phyloP scores from a whole-genome alignment of 192 early-diverging fungal species.

The Entomortierella beljakovae region DNA sequence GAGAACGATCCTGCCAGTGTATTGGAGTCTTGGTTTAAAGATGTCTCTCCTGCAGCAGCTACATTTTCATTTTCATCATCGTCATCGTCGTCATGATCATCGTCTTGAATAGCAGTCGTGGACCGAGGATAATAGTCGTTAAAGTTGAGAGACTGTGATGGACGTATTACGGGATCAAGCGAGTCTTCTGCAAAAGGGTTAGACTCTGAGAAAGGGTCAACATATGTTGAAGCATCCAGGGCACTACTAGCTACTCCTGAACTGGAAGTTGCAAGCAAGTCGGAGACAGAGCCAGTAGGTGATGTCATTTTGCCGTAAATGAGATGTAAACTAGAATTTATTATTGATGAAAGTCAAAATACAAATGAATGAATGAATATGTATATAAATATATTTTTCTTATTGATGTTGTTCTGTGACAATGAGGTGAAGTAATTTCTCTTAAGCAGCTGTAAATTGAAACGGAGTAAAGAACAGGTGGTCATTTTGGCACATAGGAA shows the following conservation, averaged over 20 bases:
- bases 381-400: no score
- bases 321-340: not conserved
- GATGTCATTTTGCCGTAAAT: slow-evolving; percentile 20
- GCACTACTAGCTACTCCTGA: slow-evolving; percentile 5
- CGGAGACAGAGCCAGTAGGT: slow-evolving; percentile 37
- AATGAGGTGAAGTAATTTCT: no score
- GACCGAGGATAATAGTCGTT: slow-evolving; percentile 47
- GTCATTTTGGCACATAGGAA: no score
- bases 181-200: slow-evolving; percentile 50
- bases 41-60: not conserved
- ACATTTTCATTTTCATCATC: not conserved
- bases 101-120: not conserved
- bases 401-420: no score
- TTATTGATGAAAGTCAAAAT: no score
- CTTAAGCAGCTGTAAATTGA: no score
- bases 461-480: no score
- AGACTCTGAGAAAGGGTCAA: slow-evolving; percentile 52
- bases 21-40: not conserved
- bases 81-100: not conserved
- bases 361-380: no score
- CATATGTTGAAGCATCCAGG: slow-evolving; percentile 44
- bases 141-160: slow-evolving; percentile 39
- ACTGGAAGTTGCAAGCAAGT: slow-evolving; percentile 22
- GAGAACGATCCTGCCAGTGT: slow-evolving; percentile 34
- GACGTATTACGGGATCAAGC: slow-evolving; percentile 10